Base-by-base conservation (phyloP, 208 protist genomes). In the Spongospora subterranea region DNA sequence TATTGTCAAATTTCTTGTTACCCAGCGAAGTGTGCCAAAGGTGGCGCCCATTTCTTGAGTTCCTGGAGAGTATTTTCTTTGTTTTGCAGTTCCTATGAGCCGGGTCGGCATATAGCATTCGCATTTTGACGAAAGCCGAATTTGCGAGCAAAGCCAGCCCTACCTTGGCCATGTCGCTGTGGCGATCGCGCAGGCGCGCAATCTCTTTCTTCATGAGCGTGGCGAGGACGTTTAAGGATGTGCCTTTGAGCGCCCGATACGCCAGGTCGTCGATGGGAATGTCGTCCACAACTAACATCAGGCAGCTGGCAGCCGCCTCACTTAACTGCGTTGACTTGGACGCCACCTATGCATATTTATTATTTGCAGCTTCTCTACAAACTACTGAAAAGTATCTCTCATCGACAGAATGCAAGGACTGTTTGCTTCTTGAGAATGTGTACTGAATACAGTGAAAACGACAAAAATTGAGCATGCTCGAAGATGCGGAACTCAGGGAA, bases 281-380 rank as follows among this genome's bases (percentile, higher is more conserved):
- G n/a, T 82, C 71, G 13, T 82, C 71, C 6, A 82, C 40, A 35
- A 82, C 17, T n/a, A 82, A n/a, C 71, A 82, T 82, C n/a, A 82
- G 71, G n/a, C 17, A 6, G 6, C 71, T 6, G n/a, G 71, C 6
- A 20, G 71, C 71, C 71, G n/a, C 6, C n/a, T 82, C 17, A 20
- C 17, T 39, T 6, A 82, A 35, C 6, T 35, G 71, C n/a, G 6
- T 13, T n/a, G 71, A 82, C 35, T 43, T 35, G 71, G 71, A 82
- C 71, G 71, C n/a, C 71, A 82, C 71, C 71, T 82, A 43, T 43
- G n/a, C 54, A 43, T 82, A 6, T 45, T n/a, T 6, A 43, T 82
- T 82, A 6, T 20, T 39, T 39, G n/a, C 71, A 45, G 6, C 35
- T 20, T 35, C 40, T 20, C 6, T 43, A n/a, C 40, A n/a, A 82